phyloP scores from a whole-genome alignment of 164 flowering plant species.

The Houttuynia cordata region DNA sequence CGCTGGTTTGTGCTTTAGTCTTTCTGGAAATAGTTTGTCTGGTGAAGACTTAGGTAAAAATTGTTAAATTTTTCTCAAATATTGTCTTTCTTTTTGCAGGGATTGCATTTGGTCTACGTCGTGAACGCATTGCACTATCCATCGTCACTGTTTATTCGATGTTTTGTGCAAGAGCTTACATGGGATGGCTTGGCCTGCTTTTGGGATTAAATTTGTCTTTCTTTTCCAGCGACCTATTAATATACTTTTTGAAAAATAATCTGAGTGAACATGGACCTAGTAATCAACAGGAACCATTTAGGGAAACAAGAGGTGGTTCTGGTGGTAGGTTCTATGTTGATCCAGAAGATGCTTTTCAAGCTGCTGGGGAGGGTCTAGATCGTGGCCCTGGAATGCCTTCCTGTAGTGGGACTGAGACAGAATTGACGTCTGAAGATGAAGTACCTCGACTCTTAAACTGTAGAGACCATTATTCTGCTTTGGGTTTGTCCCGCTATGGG shows the following conservation, averaged over 20 bases:
- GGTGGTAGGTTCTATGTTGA: slow-evolving; percentile 28
- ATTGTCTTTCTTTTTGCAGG: slow-evolving; percentile 38
- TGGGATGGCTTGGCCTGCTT: slow-evolving; percentile 79
- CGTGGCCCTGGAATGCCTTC: slow-evolving; percentile 67
- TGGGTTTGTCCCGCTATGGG: slow-evolving; percentile 70
- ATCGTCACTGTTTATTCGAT: slow-evolving; percentile 56
- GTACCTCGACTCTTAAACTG: slow-evolving; percentile 73
- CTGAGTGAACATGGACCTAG: slow-evolving; percentile 35
- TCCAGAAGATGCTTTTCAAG: slow-evolving; percentile 19
- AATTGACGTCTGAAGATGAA: slow-evolving; percentile 85
- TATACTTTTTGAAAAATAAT: slow-evolving; percentile 56
- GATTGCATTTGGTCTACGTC: slow-evolving; percentile 39
- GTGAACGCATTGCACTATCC: slow-evolving; percentile 61
- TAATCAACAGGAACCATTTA: slow-evolving; percentile 29
- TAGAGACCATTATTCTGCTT: slow-evolving; percentile 73
- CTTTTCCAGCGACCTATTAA: slow-evolving; percentile 73
- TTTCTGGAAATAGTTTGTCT: background rate
- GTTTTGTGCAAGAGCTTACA: slow-evolving; percentile 67
- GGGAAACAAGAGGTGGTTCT: slow-evolving; percentile 30
- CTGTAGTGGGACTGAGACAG: slow-evolving; percentile 75
- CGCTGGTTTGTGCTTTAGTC: slow-evolving; percentile 43
- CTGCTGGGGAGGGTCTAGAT: slow-evolving; percentile 32
- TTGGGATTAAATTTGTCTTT: slow-evolving; percentile 73
- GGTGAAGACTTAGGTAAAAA: too few relatives aligned
- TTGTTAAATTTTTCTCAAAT: background rate